These are phyloP conservation scores for Komagataella populi DNA, from an alignment of 805 yeast genomes.

Conservation along the genomic window DNA sequence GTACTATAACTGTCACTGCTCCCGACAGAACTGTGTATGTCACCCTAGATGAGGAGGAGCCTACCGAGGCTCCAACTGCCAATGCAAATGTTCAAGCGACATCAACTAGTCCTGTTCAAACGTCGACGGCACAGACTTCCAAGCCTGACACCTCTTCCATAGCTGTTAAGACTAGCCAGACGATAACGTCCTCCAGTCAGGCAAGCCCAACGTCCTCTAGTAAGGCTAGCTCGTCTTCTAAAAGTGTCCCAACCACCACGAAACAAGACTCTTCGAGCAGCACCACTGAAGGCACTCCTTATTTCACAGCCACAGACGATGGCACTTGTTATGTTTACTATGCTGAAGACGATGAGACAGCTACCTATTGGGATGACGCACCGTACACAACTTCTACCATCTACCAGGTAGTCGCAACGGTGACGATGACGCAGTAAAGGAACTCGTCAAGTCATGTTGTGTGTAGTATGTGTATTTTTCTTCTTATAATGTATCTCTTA, in stretches of 20 bases:
- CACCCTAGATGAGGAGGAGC: background rate
- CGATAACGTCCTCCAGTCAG: slow-evolving; percentile 2
- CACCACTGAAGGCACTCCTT: slow-evolving; percentile 11
- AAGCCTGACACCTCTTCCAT: background rate
- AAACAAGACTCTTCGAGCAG: slow-evolving; percentile 4
- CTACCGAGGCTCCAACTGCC: background rate
- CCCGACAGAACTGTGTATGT: background rate
- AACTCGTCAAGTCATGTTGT: background rate
- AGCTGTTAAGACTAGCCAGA: background rate
- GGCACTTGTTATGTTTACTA: slow-evolving; percentile 23
- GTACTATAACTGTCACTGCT: background rate
- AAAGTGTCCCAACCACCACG: slow-evolving; percentile 5
- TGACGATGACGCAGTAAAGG: slow-evolving; percentile 11
- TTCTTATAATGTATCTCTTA: background rate
- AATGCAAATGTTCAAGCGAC: background rate
- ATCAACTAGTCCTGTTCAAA: background rate
- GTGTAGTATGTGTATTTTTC: background rate
- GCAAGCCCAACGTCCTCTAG: slow-evolving; percentile 4
- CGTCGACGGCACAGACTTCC: background rate
- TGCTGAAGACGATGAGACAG: slow-evolving; percentile 16
- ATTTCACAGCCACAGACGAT: slow-evolving; percentile 14
- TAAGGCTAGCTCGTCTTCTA: background rate
- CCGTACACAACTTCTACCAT: slow-evolving; percentile 20
- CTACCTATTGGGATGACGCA: slow-evolving; percentile 11
- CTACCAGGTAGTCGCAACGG: slow-evolving; percentile 19